Conservation (phyloP, 768 basidiomycete species). For the Asterophora lycoperdoides region DNA sequence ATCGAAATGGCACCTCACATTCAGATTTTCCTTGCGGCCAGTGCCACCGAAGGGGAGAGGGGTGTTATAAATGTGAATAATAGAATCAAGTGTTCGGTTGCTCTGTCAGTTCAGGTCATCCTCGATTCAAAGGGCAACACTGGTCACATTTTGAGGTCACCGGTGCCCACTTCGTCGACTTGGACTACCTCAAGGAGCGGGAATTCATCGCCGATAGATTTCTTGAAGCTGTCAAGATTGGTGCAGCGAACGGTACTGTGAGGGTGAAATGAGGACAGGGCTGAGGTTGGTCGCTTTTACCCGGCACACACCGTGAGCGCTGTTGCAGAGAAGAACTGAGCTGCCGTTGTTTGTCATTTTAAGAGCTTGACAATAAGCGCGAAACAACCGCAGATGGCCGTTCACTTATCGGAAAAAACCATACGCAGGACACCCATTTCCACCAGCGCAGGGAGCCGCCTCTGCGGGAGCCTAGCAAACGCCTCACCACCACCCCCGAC, state of each 20-base stretch:
- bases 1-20: slow-evolving; percentile 2
- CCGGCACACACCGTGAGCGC: no score
- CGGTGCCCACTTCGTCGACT: slow-evolving; percentile 19
- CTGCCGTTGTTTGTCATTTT: no score
- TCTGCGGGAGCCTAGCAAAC: neutral
- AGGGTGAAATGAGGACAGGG: no score
- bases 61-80: slow-evolving; percentile 37
- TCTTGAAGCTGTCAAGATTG: slow-evolving; percentile 15
- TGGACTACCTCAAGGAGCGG: slow-evolving; percentile 18
- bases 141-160: no score
- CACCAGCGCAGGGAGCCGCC: neutral
- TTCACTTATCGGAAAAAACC: neutral
- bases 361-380: no score
- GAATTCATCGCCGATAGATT: slow-evolving; percentile 11
- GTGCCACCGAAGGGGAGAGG: slow-evolving; percentile 19
- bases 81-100: slow-evolving; percentile 29
- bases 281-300: no score
- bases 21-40: slow-evolving; percentile 13
- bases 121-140: no score
- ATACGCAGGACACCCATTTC: slow-evolving; percentile 1
- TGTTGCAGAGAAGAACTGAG: no score
- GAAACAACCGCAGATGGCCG: neutral
- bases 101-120: neutral
- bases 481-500: slow-evolving; percentile 1
- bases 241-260: slow-evolving; percentile 17